Percentiles rank a stretch among this genome's conserved stretches.
These are phyloP conservation scores for Gossypium gossypioides DNA, from an alignment of 441 rosid species.

Conservation along the genomic window DNA sequence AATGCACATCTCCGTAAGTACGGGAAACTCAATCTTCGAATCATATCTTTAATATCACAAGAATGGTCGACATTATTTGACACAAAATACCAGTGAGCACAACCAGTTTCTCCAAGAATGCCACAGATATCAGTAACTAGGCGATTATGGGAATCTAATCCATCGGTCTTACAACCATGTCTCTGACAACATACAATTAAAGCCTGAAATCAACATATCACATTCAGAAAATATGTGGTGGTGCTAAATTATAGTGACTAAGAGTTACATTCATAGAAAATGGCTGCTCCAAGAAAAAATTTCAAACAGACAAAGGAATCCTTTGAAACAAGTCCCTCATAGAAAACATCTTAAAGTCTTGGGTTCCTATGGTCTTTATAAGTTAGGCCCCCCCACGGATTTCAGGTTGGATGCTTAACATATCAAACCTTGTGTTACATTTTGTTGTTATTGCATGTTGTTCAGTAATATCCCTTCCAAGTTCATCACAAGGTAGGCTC, in stretches of 20 bases:
- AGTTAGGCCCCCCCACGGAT: background rate
- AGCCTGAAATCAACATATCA: constrained; percentile 51
- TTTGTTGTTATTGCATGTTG: too few relatives aligned
- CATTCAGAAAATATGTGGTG: constrained; percentile 6
- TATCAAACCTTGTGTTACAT: too few relatives aligned
- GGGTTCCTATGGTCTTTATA: background rate
- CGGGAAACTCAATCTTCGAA: constrained; percentile 67
- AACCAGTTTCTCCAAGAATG: constrained; percentile 42
- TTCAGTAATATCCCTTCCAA: too few relatives aligned
- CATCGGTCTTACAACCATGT: constrained; percentile 25
- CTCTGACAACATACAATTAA: constrained; percentile 41
- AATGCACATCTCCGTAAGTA: constrained; percentile 90
- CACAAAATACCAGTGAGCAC: constrained; percentile 42
- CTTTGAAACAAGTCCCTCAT: background rate
- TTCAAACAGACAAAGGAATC: background rate
- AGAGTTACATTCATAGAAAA: background rate
- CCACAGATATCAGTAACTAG: constrained; percentile 52
- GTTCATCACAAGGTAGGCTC: too few relatives aligned
- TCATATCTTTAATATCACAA: constrained; percentile 38
- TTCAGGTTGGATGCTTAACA: background rate
- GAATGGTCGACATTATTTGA: constrained; percentile 42
- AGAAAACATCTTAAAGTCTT: background rate
- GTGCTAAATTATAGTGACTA: background rate
- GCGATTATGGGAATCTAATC: constrained; percentile 28
- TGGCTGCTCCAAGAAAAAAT: background rate